Conservation (phyloP, 176 grass and related monocot genomes). For the barley (Hordeum vulgare) region MorexV3_pseudomolecules_assembly NC_058518.1:487393025-487393524, state of each 20-base stretch:
- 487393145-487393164: slow-evolving; percentile 93
- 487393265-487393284: slow-evolving; percentile 97
- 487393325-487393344: slow-evolving; percentile 97
- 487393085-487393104: slow-evolving; percentile 71
- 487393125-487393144: slow-evolving; percentile 72
- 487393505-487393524: not conserved
- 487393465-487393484: too few species aligned
- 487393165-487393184: slow-evolving; percentile 57
- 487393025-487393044: not conserved
- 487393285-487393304: slow-evolving; percentile 95
- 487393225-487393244: not conserved
- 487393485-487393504: too few species aligned
- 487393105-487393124: slow-evolving; percentile 98
- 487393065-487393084: slow-evolving; percentile 14
- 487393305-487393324: slow-evolving; percentile 77
- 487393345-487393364: slow-evolving; percentile 91
- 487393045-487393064: not conserved
- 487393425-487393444: too few species aligned
- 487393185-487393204: not conserved
- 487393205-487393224: not conserved
- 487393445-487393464: too few species aligned
- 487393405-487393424: too few species aligned
- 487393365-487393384: too few species aligned
- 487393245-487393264: not conserved
- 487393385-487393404: too few species aligned